These are phyloP conservation scores for Monosporascus sp. DNA, from an alignment of 2,329 filamentous ascomycete genomes.

Conservation along the genomic window DNA sequence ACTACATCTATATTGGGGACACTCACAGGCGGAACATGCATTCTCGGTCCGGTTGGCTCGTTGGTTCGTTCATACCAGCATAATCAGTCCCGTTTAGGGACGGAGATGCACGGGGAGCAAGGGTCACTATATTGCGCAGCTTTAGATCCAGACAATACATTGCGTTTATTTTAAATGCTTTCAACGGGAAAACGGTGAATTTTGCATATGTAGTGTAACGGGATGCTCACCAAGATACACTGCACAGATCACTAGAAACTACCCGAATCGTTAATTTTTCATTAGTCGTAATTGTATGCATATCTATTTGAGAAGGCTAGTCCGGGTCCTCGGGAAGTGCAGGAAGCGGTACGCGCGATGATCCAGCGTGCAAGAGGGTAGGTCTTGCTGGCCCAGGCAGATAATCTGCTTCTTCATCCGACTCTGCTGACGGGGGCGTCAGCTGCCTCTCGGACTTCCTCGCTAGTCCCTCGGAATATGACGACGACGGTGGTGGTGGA, in stretches of 20 bases:
- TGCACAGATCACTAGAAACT: background rate
- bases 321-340: conserved; percentile 34
- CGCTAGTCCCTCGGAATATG: conserved; percentile 16
- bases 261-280: conserved; percentile 1
- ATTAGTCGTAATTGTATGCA: conserved; percentile 1
- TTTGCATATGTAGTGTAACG: too few species aligned
- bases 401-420: conserved; percentile 7
- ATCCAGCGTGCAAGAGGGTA: conserved; percentile 11
- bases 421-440: conserved; percentile 16
- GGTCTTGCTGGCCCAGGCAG: conserved; percentile 12
- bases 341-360: conserved; percentile 37
- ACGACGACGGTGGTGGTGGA: background rate
- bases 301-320: conserved; percentile 1
- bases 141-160: background rate
- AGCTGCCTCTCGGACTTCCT: conserved; percentile 22
- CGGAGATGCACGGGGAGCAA: background rate
- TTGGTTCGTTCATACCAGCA: background rate
- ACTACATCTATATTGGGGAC: background rate
- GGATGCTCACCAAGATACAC: too few species aligned
- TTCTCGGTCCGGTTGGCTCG: background rate
- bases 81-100: background rate
- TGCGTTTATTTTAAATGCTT: background rate
- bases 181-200: too few species aligned
- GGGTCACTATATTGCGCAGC: background rate
- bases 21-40: background rate